These are phyloP conservation scores for Termitomyces sp. DNA, from an alignment of 768 basidiomycete genomes.

Conservation along the genomic window DNA sequence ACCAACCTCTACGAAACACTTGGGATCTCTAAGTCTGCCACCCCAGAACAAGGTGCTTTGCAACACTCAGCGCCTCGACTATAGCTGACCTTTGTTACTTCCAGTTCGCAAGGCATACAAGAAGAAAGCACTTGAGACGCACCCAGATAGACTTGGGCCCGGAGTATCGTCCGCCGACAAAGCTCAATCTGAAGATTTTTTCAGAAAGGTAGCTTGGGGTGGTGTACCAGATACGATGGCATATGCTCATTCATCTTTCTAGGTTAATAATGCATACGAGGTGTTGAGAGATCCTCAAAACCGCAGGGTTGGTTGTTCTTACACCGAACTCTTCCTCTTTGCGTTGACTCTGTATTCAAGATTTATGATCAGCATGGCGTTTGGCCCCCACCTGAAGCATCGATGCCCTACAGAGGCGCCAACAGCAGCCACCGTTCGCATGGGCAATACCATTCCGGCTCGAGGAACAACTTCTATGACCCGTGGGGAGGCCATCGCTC, in stretches of 20 bases:
- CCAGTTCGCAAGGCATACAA: slow-evolving; percentile 80
- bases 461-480: slow-evolving; percentile 32
- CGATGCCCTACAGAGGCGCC: slow-evolving; percentile 9
- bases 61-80: not conserved
- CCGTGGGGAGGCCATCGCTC: slow-evolving; percentile 27
- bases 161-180: slow-evolving; percentile 59
- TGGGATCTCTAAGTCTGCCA: slow-evolving; percentile 49
- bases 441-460: slow-evolving; percentile 20
- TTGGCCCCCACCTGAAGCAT: slow-evolving; percentile 62
- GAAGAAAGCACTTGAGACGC: slow-evolving; percentile 66
- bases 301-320: slow-evolving; percentile 40
- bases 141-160: slow-evolving; percentile 68
- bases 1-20: slow-evolving; percentile 65
- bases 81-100: not conserved
- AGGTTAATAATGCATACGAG: slow-evolving; percentile 81
- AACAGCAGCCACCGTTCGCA: slow-evolving; percentile 16
- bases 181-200: slow-evolving; percentile 54
- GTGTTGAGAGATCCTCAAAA: slow-evolving; percentile 61
- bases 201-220: slow-evolving; percentile 30
- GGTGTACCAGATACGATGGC: not conserved
- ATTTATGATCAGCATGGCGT: slow-evolving; percentile 68
- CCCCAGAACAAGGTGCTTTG: slow-evolving; percentile 62
- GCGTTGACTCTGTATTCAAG: slow-evolving; percentile 26
- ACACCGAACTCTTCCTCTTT: not conserved
- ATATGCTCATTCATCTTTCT: not conserved